Base-by-base conservation (phyloP, 129 eudicot species). In the Tagetes erecta region DNA sequence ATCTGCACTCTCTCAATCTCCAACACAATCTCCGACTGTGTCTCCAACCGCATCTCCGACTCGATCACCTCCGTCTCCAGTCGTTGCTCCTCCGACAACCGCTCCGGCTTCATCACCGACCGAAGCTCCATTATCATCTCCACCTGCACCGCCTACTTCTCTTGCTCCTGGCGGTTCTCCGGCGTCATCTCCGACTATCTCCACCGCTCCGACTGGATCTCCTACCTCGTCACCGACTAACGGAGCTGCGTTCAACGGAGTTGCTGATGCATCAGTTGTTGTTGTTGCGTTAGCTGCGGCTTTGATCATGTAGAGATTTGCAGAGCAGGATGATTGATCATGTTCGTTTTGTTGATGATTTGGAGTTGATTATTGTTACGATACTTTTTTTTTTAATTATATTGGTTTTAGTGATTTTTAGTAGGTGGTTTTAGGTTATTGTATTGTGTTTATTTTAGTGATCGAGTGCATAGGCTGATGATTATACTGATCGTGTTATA, bases 1-100 rank as follows among this genome's bases (percentile, higher is more conserved):
- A 77, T 82, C 90, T 44, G 90, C 87, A 0, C 31, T 88, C 0
- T 84, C 92, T 60, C 95, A 91, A 58, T 78, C 95, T 8, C 97
- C 94, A 8, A 71, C 77, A 0, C 65, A 81, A 1, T 55, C 90
- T 1, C 95, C 95, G 36, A 69, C 51, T 2, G 72, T 64, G 0
- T 76, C 92, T 2, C 92, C 89, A 31, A 37, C 78, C 1, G 77
- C 74, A 2, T 42, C 85, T 13, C 91, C 91, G 0, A 82, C 76
- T 0, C 70, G 85, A 0, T 8, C 89, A 5, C 85, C 94, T 0
- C 78, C 84, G 0, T 39, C 66, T 0, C 8, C 78, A 2, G 75
- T 67, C 0, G 76, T 72, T 0, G 30, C 85, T 1, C 53, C 89
- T 30, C 82, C 96, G 6, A 58, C 78, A 42, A 30, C 71, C 6